Evolutionary conservation across 805 yeast species (phyloP).

Genomic region (Wickerhamiella azyma): DNA sequence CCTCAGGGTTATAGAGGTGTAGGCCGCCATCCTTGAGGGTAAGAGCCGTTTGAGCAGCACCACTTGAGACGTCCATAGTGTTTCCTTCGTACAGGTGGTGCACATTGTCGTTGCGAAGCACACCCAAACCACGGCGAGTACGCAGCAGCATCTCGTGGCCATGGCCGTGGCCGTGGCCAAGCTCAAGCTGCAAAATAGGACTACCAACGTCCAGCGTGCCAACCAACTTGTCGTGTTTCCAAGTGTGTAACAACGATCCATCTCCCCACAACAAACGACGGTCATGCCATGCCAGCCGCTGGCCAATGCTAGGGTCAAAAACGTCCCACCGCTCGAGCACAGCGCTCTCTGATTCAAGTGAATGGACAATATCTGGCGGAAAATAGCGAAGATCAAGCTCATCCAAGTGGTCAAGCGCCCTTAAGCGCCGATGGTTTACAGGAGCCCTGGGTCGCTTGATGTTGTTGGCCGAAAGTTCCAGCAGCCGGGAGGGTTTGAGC

Average conservation of each 20-base stretch:
- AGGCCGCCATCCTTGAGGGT: conserved; percentile 3
- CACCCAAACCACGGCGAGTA: conserved; percentile 9
- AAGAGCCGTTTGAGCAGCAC: background rate
- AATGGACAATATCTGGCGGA: background rate
- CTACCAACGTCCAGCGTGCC: conserved; percentile 10
- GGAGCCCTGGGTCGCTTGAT: background rate
- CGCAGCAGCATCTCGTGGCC: background rate
- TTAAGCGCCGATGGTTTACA: no score
- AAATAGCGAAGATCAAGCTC: background rate
- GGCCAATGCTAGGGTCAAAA: conserved; percentile 12
- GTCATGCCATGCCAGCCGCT: conserved; percentile 3
- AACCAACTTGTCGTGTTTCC: background rate
- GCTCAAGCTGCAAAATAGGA: conserved; percentile 13
- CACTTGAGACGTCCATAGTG: conserved; percentile 12
- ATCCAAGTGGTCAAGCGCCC: background rate
- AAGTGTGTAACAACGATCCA: conserved; percentile 5
- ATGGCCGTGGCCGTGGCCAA: background rate
- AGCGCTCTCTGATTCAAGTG: background rate
- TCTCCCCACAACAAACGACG: conserved; percentile 12
- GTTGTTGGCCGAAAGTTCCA: background rate
- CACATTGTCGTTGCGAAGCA: background rate
- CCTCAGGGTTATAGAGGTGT: background rate
- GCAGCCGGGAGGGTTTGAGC: background rate
- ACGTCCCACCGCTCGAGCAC: background rate
- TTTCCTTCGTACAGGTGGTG: conserved; percentile 10